A percentile compares a stretch with the other conserved stretches of the same genome.
Evolutionary conservation across 495 filamentous ascomycete genomes (phyloP).

Genomic region (Aspergillus asperescens): DNA sequence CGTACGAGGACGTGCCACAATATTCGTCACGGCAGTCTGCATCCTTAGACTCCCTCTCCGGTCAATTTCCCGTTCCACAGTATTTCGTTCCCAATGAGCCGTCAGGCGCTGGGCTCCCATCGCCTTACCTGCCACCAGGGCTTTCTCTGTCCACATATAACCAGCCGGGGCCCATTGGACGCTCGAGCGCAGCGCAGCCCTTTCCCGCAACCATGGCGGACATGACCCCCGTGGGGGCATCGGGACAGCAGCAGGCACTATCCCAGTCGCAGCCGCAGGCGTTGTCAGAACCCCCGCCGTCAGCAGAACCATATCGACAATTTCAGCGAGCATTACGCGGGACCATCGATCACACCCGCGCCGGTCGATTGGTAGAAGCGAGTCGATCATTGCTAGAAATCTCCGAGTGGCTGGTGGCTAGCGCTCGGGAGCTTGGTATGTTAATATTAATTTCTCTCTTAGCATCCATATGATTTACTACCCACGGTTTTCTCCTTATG

Average conservation of each 20-base stretch:
- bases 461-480: slow-evolving; percentile 7
- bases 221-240: slow-evolving; percentile 39
- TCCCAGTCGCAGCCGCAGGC: slow-evolving; percentile 38
- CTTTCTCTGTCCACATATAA: slow-evolving; percentile 51
- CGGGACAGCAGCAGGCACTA: slow-evolving; percentile 30
- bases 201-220: slow-evolving; percentile 53
- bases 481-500: slow-evolving; percentile 2
- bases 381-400: slow-evolving; percentile 68
- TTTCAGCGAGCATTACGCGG: slow-evolving; percentile 70
- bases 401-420: slow-evolving; percentile 78
- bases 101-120: slow-evolving; percentile 54
- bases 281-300: slow-evolving; percentile 30
- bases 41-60: slow-evolving; percentile 72
- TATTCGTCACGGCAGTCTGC: slow-evolving; percentile 74
- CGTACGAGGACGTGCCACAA: slow-evolving; percentile 75
- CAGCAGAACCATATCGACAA: slow-evolving; percentile 62
- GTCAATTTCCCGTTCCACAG: slow-evolving; percentile 63
- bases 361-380: slow-evolving; percentile 67
- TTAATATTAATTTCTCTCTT: slow-evolving; percentile 25
- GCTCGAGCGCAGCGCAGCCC: slow-evolving; percentile 44
- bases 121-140: slow-evolving; percentile 50
- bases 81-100: slow-evolving; percentile 72
- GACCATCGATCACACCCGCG: slow-evolving; percentile 69
- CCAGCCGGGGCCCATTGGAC: slow-evolving; percentile 48
- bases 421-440: slow-evolving; percentile 81